phyloP scores from a whole-genome alignment of 257 asterid species.

The Ligustrum vulgare region DNA sequence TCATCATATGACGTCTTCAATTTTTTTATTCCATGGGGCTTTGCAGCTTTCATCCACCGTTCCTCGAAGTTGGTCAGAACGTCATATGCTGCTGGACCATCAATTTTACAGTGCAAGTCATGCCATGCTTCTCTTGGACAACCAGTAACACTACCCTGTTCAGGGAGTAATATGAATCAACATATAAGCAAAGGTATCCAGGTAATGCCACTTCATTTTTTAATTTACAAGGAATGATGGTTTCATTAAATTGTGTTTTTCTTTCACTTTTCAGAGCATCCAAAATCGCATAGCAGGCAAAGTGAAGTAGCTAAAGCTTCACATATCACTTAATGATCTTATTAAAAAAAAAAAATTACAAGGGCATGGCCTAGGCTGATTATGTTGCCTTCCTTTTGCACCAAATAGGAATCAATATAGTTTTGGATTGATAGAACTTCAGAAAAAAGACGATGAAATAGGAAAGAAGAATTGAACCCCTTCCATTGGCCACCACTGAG shows the following conservation, averaged over 20 bases:
- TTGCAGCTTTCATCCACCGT: constrained; percentile 56
- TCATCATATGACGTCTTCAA: constrained; percentile 49
- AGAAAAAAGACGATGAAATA: no score
- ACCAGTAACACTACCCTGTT: constrained; percentile 1
- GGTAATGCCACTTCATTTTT: background rate
- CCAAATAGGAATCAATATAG: background rate
- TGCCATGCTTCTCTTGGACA: constrained; percentile 71
- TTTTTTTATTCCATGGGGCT: constrained; percentile 33
- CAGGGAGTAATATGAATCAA: background rate
- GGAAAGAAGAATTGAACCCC: background rate
- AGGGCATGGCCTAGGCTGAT: background rate
- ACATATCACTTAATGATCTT: background rate
- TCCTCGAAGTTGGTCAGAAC: constrained; percentile 62
- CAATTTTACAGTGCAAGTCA: constrained; percentile 57
- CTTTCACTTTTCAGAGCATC: background rate
- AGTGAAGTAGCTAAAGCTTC: background rate
- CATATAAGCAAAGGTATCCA: background rate
- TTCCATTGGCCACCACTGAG: background rate
- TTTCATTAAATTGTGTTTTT: background rate
- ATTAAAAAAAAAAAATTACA: background rate
- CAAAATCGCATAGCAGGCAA: background rate
- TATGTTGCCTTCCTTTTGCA: background rate
- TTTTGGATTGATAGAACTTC: background rate
- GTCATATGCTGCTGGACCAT: constrained; percentile 64
- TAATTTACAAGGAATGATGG: background rate